phyloP scores from a whole-genome alignment of 495 filamentous ascomycete species.

The Neurospora sp. region DNA sequence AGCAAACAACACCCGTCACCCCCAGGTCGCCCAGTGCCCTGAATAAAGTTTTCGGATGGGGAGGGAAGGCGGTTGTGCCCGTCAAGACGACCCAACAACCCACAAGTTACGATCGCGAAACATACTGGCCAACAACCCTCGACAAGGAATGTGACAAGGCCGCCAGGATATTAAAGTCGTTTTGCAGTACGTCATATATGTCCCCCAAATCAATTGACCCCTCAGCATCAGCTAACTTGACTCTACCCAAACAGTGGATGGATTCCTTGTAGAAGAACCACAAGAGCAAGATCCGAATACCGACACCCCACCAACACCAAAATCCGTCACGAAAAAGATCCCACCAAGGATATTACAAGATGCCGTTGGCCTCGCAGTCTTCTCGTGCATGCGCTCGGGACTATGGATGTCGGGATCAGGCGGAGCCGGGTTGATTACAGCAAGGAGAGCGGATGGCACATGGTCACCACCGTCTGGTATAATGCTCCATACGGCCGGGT shows the following conservation, averaged over 20 bases:
- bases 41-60: constrained; percentile 37
- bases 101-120: constrained; percentile 43
- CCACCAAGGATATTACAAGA: constrained; percentile 70
- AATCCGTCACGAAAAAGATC: constrained; percentile 67
- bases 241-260: constrained; percentile 26
- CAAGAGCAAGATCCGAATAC: constrained; percentile 7
- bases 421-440: constrained; percentile 73
- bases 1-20: constrained; percentile 17
- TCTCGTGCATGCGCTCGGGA: constrained; percentile 87
- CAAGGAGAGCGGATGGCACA: constrained; percentile 65
- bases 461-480: constrained; percentile 88
- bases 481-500: constrained; percentile 71
- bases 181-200: constrained; percentile 48
- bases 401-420: constrained; percentile 86
- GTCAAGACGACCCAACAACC: constrained; percentile 35
- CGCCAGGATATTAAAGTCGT: constrained; percentile 71
- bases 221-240: background rate
- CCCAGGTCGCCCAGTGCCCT: constrained; percentile 20
- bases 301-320: constrained; percentile 22
- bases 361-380: constrained; percentile 80
- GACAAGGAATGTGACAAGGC: constrained; percentile 84
- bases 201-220: background rate
- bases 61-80: constrained; percentile 31
- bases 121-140: constrained; percentile 70
- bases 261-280: constrained; percentile 32